Conservation (phyloP, 257 asterid species). For the Voacanga thouarsii region DNA sequence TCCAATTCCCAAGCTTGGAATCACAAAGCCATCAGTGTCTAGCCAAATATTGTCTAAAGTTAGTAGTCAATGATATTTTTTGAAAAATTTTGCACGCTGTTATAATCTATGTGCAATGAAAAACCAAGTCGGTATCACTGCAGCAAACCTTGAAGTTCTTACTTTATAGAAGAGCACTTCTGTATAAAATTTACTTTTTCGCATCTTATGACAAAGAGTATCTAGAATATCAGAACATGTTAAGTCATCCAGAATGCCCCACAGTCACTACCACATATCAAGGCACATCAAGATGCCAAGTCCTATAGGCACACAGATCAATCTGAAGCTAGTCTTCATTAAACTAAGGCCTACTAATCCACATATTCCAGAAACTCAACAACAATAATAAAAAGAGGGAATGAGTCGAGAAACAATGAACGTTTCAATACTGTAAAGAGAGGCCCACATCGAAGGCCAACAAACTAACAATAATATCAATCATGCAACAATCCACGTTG, state of each 20-base stretch:
- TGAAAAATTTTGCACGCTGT: neutral
- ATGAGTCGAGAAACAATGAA: neutral
- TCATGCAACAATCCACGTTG: neutral
- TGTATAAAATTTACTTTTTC: neutral
- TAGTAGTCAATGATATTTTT: neutral
- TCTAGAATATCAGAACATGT: neutral
- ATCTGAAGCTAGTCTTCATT: neutral
- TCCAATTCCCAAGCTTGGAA: constrained; percentile 78
- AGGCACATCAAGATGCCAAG: neutral
- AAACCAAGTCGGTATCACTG: neutral
- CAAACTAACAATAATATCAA: neutral
- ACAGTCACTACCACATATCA: neutral
- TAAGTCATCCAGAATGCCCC: neutral
- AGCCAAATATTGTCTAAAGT: constrained; percentile 8
- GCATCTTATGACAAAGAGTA: neutral
- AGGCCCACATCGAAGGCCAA: neutral
- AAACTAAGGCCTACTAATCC: neutral
- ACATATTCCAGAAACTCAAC: neutral
- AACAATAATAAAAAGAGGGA: neutral
- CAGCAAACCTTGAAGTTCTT: neutral
- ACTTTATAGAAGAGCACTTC: neutral
- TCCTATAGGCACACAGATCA: neutral
- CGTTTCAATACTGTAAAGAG: neutral
- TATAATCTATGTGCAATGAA: neutral
- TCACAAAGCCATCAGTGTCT: constrained; percentile 90